Percentiles rank a stretch among this genome's conserved stretches.
These are phyloP conservation scores for Aspergillus wentii DNA, from an alignment of 495 filamentous ascomycete species.

Conservation along the genomic window DNA sequence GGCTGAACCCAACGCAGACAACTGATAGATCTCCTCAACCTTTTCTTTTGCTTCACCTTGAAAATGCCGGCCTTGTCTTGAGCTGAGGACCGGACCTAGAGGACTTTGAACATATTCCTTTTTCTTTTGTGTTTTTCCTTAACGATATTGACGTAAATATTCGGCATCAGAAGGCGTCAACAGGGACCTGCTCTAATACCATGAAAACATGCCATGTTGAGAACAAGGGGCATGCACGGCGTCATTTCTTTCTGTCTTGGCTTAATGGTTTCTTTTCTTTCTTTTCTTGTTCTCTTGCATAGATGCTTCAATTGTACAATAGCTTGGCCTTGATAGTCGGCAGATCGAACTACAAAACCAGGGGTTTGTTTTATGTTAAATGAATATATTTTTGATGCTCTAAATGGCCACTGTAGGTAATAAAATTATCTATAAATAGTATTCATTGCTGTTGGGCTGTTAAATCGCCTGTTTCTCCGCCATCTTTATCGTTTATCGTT, in stretches of 20 bases:
- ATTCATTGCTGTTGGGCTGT: too few relatives aligned
- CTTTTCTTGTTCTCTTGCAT: conserved; percentile 4
- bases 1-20: conserved; percentile 21
- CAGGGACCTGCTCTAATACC: conserved; percentile 14
- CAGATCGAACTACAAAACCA: too few relatives aligned
- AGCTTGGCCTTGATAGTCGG: neutral
- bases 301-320: neutral
- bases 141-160: conserved; percentile 27
- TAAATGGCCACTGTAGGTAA: too few relatives aligned
- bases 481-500: too few relatives aligned
- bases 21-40: conserved; percentile 3
- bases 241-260: conserved; percentile 7
- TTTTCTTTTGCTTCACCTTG: neutral
- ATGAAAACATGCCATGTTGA: conserved; percentile 7
- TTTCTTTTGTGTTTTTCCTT: conserved; percentile 6
- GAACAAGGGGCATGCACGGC: conserved; percentile 17
- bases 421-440: too few relatives aligned
- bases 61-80: conserved; percentile 7
- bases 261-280: conserved; percentile 4
- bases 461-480: too few relatives aligned
- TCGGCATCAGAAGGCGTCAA: conserved; percentile 25
- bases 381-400: too few relatives aligned
- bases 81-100: too few relatives aligned
- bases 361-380: conserved; percentile 11
- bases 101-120: conserved; percentile 15